Evolutionary conservation across 306 rosid species (phyloP), one percentile per base, ranked within the genome.

Genomic region (Canavalia ensiformis): DNA sequence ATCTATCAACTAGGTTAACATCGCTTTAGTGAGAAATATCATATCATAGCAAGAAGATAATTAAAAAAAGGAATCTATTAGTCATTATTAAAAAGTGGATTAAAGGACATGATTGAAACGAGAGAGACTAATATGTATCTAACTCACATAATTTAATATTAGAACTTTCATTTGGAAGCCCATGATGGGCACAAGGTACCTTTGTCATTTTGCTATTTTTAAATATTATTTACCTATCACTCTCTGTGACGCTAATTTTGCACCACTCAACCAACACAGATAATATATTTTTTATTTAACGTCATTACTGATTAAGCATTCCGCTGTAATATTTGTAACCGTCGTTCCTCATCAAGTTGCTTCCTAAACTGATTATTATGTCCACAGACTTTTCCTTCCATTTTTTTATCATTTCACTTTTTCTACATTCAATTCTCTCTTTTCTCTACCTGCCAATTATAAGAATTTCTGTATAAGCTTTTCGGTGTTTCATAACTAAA

Each of bases 121-220:
- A 46, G 70, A 56, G 51, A 78, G 80, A 42, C 58, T 39, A 12
- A 31, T 8, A 41, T 13, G 77, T 72, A 50, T 75, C 50, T 47
- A 45, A 34, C 11, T 59, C 12, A 1, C 49, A 74, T 68, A 58
- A 80, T 80, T 79, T 59, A 80, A 75, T 63, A 45, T 84, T 33
- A 74, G 81, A 68, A 74, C 74, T 68, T 41, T 68, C 84, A 68
- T 72, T 80, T 47, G 35, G 87, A 74, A 68, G 56, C 75, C 87
- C 87, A 84, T 52, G 82, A 80, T 80, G 84, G 87, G 75, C 71
- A 80, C 87, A 84, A 68, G 56, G 49, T 42, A 50, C 81, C 77
- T 79, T 84, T 66, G 60, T 66, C 81, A 47, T 72, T 46, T 60
- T 65, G 13, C 44, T 55, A 28, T 28, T 42, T n/a, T 66, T 8